phyloP scores from a whole-genome alignment of 2,329 filamentous ascomycete species.

The Xylariales sp. region DNA sequence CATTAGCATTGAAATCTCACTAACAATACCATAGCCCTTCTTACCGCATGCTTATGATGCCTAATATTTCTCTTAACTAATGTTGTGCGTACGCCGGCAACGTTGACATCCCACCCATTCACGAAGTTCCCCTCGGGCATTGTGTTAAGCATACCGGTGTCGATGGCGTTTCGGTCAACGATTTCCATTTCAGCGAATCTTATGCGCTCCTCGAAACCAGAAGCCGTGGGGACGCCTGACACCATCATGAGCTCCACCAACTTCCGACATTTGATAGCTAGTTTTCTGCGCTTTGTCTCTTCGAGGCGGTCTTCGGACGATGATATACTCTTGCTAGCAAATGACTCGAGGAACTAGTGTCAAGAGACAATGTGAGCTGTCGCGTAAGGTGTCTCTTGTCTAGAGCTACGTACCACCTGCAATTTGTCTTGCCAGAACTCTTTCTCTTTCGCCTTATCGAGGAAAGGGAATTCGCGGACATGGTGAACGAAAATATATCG shows the following conservation, averaged over 20 bases:
- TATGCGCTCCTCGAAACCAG: constrained; percentile 96
- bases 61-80: constrained; percentile 87
- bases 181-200: constrained; percentile 97
- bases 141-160: constrained; percentile 87
- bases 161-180: constrained; percentile 91
- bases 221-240: constrained; percentile 93
- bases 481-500: constrained; percentile 98
- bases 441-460: constrained; percentile 96
- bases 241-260: constrained; percentile 99
- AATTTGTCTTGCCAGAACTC: constrained; percentile 99
- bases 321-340: constrained; percentile 96
- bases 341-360: constrained; percentile 89
- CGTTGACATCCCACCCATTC: constrained; percentile 97
- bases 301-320: constrained; percentile 96
- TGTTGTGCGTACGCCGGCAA: constrained; percentile 85
- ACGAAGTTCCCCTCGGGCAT: constrained; percentile 91
- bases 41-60: constrained; percentile 89
- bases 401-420: constrained; percentile 76
- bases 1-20: constrained; percentile 29
- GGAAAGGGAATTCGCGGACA: constrained; percentile 96
- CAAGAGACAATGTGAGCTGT: constrained; percentile 6
- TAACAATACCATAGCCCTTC: constrained; percentile 48
- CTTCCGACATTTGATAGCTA: constrained; percentile 93
- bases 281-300: constrained; percentile 92
- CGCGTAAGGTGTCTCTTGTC: background rate